phyloP scores from a whole-genome alignment of 192 early-diverging fungal genomes.

The Pecoramyces ruminantium region DNA sequence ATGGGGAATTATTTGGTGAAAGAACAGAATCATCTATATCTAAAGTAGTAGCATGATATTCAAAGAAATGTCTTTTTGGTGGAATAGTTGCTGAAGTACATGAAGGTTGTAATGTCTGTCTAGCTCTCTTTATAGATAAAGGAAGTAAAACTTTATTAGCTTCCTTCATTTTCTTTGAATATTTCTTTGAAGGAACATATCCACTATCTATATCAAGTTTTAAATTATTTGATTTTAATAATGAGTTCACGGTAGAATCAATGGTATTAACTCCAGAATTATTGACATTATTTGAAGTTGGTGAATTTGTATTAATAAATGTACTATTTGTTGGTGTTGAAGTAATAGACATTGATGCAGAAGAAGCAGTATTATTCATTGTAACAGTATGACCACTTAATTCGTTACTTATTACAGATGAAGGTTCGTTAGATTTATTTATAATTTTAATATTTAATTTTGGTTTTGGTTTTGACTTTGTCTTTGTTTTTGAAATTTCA shows the following conservation, averaged over 20 bases:
- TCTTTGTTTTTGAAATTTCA: neutral
- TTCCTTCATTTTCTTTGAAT: neutral
- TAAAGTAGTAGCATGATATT: neutral
- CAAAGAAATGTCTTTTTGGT: neutral
- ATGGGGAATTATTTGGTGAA: neutral
- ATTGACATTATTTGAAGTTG: neutral
- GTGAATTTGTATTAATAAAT: neutral
- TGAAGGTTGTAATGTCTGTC: neutral
- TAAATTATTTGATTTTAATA: neutral
- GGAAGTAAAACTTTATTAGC: neutral
- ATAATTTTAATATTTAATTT: neutral
- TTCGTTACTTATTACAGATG: neutral
- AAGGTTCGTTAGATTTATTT: neutral
- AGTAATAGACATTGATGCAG: neutral
- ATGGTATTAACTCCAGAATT: neutral
- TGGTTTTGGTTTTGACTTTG: neutral
- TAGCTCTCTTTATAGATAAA: neutral
- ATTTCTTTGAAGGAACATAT: neutral
- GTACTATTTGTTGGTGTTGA: neutral
- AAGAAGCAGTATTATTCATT: neutral
- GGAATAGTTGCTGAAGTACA: neutral
- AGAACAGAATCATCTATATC: neutral
- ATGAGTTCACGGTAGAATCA: neutral
- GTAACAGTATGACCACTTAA: neutral
- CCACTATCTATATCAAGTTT: neutral